These are phyloP conservation scores for Pholiota molesta DNA, from an alignment of 768 basidiomycete genomes.

Conservation along the genomic window DNA sequence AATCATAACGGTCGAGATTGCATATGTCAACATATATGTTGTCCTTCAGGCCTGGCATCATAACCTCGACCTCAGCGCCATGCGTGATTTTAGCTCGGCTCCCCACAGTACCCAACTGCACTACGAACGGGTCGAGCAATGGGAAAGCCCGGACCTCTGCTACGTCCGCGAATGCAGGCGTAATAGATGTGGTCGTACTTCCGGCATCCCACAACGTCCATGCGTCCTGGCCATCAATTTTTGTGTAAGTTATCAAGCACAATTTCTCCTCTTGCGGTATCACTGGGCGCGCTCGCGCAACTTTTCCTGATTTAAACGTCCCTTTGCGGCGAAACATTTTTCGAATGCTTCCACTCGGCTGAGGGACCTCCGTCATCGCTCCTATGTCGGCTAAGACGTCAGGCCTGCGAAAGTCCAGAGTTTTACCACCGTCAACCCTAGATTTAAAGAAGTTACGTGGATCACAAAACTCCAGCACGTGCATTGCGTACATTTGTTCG, in stretches of 20 bases:
- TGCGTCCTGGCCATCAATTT: slow-evolving; percentile 12
- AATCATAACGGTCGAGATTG: slow-evolving; percentile 39
- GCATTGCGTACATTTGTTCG: not conserved
- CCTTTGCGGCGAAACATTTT: not conserved
- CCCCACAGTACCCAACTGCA: slow-evolving; percentile 36
- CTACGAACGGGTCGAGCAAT: slow-evolving; percentile 15
- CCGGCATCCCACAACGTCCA: slow-evolving; percentile 28
- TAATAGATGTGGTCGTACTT: slow-evolving; percentile 24
- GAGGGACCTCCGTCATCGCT: not conserved
- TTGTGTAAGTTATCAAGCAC: slow-evolving; percentile 15
- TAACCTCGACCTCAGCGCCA: slow-evolving; percentile 21
- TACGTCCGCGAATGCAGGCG: slow-evolving; percentile 18
- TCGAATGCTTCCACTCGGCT: not conserved
- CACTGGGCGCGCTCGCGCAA: not conserved
- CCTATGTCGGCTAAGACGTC: not conserved
- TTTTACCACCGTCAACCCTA: not conserved
- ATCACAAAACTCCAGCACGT: not conserved
- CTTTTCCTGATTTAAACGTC: not conserved
- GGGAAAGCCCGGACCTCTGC: slow-evolving; percentile 13
- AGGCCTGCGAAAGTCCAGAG: not conserved
- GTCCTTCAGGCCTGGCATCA: slow-evolving; percentile 1
- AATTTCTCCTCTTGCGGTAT: slow-evolving; percentile 14
- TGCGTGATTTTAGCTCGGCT: slow-evolving; percentile 32
- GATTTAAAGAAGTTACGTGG: not conserved
- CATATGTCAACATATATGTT: slow-evolving; percentile 33